phyloP scores from a whole-genome alignment of 2,329 filamentous ascomycete genomes.

The Aureobasidium sp. region DNA sequence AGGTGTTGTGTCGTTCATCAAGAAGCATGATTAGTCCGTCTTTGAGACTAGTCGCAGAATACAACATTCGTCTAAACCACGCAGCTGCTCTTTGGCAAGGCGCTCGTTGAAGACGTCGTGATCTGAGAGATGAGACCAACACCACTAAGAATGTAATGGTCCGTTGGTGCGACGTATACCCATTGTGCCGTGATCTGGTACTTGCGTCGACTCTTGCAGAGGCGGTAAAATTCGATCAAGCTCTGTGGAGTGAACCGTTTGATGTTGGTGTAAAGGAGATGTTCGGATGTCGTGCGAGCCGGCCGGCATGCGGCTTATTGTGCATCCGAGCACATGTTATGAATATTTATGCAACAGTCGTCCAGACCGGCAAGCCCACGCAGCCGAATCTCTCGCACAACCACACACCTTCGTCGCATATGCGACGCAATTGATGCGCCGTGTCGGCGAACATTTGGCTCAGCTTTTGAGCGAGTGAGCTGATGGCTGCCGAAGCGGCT shows the following conservation, averaged over 20 bases:
- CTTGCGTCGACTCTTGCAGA: no score
- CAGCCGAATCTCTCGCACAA: background rate
- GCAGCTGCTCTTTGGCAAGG: no score
- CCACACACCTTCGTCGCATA: background rate
- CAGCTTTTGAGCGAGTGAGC: no score
- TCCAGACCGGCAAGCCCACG: background rate
- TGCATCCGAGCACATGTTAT: background rate
- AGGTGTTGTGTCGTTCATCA: constrained; percentile 27
- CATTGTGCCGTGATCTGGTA: no score
- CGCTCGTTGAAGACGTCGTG: no score
- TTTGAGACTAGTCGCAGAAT: background rate
- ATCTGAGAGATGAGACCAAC: no score
- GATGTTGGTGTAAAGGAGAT: background rate
- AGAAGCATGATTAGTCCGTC: constrained; percentile 15
- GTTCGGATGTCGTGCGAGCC: no score
- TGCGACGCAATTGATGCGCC: background rate
- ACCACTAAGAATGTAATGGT: no score
- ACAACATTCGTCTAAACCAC: no score
- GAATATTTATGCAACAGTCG: background rate
- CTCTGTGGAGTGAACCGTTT: background rate
- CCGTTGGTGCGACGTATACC: no score
- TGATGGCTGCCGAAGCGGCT: background rate
- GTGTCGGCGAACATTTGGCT: no score
- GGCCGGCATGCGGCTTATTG: background rate
- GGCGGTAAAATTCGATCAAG: no score